These are phyloP conservation scores for Parathielavia hyrcaniae DNA, from an alignment of 495 filamentous ascomycete species.

Conservation along the genomic window DNA sequence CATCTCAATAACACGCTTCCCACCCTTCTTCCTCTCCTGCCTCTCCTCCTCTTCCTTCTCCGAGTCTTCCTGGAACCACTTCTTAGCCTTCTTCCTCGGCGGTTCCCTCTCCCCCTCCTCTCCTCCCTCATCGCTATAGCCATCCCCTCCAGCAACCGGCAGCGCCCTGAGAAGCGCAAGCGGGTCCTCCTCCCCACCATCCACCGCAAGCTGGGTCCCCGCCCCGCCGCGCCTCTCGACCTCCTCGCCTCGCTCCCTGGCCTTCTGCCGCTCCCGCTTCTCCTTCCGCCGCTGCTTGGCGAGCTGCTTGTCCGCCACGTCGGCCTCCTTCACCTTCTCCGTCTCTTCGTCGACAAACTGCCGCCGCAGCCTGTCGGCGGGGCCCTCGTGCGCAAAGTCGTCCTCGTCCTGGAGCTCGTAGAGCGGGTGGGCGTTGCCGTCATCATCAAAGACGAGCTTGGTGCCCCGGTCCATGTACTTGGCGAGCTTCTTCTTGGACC, in stretches of 20 bases:
- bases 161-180: slow-evolving; percentile 46
- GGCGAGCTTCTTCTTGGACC: slow-evolving; percentile 86
- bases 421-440: slow-evolving; percentile 72
- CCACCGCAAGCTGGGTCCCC: slow-evolving; percentile 32
- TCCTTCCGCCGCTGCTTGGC: slow-evolving; percentile 74
- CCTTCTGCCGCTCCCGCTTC: slow-evolving; percentile 82
- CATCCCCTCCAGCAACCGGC: slow-evolving; percentile 40
- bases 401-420: slow-evolving; percentile 85
- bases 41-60: slow-evolving; percentile 38
- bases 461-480: slow-evolving; percentile 80
- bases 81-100: slow-evolving; percentile 43
- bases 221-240: slow-evolving; percentile 32
- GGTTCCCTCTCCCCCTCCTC: slow-evolving; percentile 34
- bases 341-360: slow-evolving; percentile 70
- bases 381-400: slow-evolving; percentile 65
- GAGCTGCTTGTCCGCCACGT: slow-evolving; percentile 73
- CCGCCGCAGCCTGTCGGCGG: slow-evolving; percentile 64
- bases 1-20: slow-evolving; percentile 48
- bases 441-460: slow-evolving; percentile 87
- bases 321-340: slow-evolving; percentile 64
- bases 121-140: slow-evolving; percentile 22
- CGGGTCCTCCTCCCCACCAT: slow-evolving; percentile 40
- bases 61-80: slow-evolving; percentile 45
- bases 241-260: slow-evolving; percentile 57
- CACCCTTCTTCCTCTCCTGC: slow-evolving; percentile 39